These are phyloP conservation scores for Seminavis robusta DNA, from an alignment of 108 stramenopile species.

Conservation along the genomic window DNA sequence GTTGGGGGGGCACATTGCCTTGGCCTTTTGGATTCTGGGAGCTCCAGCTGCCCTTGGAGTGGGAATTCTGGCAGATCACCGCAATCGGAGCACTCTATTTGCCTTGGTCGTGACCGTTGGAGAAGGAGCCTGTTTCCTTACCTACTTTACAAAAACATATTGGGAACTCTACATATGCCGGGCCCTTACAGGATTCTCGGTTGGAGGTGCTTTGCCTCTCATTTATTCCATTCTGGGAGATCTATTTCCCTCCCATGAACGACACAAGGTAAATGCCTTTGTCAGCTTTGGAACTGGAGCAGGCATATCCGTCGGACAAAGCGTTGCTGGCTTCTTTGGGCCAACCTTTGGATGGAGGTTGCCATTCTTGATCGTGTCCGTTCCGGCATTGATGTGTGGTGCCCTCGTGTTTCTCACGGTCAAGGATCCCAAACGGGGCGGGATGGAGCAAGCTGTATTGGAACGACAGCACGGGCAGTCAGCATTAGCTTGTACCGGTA, in stretches of 20 bases:
- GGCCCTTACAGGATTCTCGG: constrained; percentile 74
- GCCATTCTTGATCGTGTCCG: constrained; percentile 73
- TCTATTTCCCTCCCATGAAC: constrained; percentile 55
- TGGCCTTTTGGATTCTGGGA: constrained; percentile 81
- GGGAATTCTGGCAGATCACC: constrained; percentile 46
- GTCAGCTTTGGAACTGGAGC: constrained; percentile 70
- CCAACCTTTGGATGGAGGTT: constrained; percentile 77
- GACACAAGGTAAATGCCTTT: constrained; percentile 60
- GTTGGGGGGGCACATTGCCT: constrained; percentile 78
- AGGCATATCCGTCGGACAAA: constrained; percentile 74
- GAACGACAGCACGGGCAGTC: not conserved
- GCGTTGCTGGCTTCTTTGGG: constrained; percentile 72
- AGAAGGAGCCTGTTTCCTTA: constrained; percentile 74
- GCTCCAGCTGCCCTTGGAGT: constrained; percentile 67
- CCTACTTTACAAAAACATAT: constrained; percentile 68
- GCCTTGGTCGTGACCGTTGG: constrained; percentile 73
- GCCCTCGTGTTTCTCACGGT: constrained; percentile 54
- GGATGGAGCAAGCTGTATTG: constrained; percentile 42
- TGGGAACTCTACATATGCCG: constrained; percentile 62
- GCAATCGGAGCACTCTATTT: constrained; percentile 47
- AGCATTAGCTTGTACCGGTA: too few species aligned
- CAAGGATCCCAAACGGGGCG: constrained; percentile 68
- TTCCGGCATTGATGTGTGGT: constrained; percentile 67
- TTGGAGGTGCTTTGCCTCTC: constrained; percentile 81
- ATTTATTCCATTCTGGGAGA: constrained; percentile 85